Percentiles rank a stretch among this genome's conserved stretches.
phyloP scores from a whole-genome alignment of 495 filamentous ascomycete genomes.

The Chaetomium fimeti region DNA sequence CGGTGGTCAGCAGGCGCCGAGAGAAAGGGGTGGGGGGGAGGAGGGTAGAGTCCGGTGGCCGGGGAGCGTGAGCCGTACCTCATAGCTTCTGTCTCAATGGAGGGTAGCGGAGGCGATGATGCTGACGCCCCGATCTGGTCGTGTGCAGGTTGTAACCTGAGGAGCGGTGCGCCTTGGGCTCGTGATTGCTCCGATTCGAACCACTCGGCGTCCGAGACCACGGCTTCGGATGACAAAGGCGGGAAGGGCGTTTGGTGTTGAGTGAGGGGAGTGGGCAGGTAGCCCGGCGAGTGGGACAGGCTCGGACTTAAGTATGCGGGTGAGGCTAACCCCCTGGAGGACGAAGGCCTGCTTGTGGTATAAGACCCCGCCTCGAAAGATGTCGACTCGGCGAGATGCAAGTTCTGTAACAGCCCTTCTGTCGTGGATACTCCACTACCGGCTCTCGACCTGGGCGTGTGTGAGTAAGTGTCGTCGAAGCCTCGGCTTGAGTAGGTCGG shows the following conservation, averaged over 20 bases:
- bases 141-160: constrained; percentile 39
- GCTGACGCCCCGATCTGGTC: constrained; percentile 29
- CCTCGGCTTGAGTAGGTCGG: constrained; percentile 32
- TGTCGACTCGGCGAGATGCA: constrained; percentile 35
- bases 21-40: background rate
- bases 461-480: constrained; percentile 48
- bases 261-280: constrained; percentile 27
- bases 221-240: constrained; percentile 25
- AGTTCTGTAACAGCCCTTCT: constrained; percentile 37
- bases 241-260: constrained; percentile 36
- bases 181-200: constrained; percentile 31
- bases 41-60: too few relatives aligned
- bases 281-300: constrained; percentile 30
- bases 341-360: constrained; percentile 34
- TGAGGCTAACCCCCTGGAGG: constrained; percentile 32
- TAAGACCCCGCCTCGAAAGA: constrained; percentile 33
- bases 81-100: constrained; percentile 39
- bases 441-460: constrained; percentile 44
- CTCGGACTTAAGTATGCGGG: constrained; percentile 32
- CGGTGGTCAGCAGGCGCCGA: constrained; percentile 18
- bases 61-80: constrained; percentile 35
- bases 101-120: constrained; percentile 34
- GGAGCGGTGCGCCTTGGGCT: constrained; percentile 35
- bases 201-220: constrained; percentile 37
- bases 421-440: constrained; percentile 40